A percentile compares a stretch with the other conserved stretches of the same genome.
phyloP scores from a whole-genome alignment of 495 filamentous ascomycete genomes.

The Darksidea phi region DNA sequence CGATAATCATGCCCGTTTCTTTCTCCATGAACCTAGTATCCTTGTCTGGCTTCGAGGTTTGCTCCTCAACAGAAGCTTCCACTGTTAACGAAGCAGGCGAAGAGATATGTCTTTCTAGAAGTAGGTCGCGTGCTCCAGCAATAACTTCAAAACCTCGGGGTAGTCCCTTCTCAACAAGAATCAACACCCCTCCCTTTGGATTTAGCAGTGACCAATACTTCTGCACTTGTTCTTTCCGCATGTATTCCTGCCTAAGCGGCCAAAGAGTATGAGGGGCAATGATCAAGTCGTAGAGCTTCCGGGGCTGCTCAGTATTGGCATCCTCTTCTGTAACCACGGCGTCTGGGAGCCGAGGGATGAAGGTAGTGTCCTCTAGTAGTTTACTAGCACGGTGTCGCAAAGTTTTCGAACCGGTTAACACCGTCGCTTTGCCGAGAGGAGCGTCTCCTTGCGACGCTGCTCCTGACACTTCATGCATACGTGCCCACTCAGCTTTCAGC shows the following conservation, averaged over 20 bases:
- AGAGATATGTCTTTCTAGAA: constrained; percentile 73
- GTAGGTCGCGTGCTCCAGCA: constrained; percentile 71
- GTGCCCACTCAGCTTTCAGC: constrained; percentile 74
- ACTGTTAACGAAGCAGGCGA: constrained; percentile 56
- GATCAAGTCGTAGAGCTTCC: constrained; percentile 85
- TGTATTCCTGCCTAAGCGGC: constrained; percentile 65
- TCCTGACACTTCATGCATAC: constrained; percentile 53
- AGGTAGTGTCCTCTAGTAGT: constrained; percentile 84
- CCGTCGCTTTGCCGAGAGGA: constrained; percentile 60
- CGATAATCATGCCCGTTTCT: constrained; percentile 86
- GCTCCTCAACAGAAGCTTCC: constrained; percentile 24
- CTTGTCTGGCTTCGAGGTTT: constrained; percentile 42
- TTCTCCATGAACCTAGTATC: constrained; percentile 48
- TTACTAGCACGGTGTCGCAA: constrained; percentile 73
- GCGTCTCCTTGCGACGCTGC: constrained; percentile 25
- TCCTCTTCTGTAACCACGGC: constrained; percentile 37
- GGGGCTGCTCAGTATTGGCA: constrained; percentile 48
- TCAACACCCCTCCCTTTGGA: constrained; percentile 79
- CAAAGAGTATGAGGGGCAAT: constrained; percentile 83
- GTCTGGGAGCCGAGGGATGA: constrained; percentile 90
- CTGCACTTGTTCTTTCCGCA: constrained; percentile 72
- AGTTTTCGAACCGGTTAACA: constrained; percentile 60
- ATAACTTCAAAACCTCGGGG: constrained; percentile 90
- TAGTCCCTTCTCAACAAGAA: constrained; percentile 88
- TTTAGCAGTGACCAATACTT: constrained; percentile 87